phyloP scores from a whole-genome alignment of 2,329 filamentous ascomycete genomes.

The Geosmithia putterillii region DNA sequence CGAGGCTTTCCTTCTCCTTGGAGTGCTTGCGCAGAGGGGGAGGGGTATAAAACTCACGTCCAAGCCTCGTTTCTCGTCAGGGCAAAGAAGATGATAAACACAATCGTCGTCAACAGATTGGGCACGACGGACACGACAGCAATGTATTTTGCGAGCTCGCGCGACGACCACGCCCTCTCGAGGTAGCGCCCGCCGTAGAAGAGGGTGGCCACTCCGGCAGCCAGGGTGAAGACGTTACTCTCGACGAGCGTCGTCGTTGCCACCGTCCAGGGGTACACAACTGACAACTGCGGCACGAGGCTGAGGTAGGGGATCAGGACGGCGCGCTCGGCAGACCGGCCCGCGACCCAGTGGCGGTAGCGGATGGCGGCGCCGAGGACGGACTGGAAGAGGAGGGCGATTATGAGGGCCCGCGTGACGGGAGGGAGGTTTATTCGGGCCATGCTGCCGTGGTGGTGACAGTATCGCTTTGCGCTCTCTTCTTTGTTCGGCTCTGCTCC shows the following conservation, averaged over 20 bases:
- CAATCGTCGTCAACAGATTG: conserved; percentile 61
- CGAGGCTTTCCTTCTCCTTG: too few species aligned
- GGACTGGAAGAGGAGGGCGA: conserved; percentile 63
- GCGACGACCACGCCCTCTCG: conserved; percentile 88
- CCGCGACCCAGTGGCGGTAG: conserved; percentile 53
- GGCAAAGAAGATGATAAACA: conserved; percentile 63
- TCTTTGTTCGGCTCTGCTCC: too few species aligned
- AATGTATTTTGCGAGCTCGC: conserved; percentile 85
- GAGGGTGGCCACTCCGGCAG: conserved; percentile 64
- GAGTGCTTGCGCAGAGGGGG: background rate
- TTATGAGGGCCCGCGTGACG: conserved; percentile 71
- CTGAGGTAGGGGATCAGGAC: conserved; percentile 78
- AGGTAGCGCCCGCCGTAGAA: conserved; percentile 92
- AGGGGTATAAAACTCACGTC: conserved; percentile 42
- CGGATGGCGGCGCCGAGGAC: conserved; percentile 71
- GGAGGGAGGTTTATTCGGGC: conserved; percentile 85
- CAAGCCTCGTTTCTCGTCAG: conserved; percentile 54
- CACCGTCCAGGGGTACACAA: conserved; percentile 90
- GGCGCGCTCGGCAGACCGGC: conserved; percentile 44
- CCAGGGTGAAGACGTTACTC: conserved; percentile 79
- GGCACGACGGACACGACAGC: conserved; percentile 66
- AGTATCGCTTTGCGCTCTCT: too few species aligned
- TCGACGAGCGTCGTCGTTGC: conserved; percentile 79
- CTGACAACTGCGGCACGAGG: conserved; percentile 69
- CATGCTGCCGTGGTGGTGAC: conserved; percentile 41